A percentile compares a stretch with the other conserved stretches of the same genome.
These are phyloP conservation scores for Knufia fluminis DNA, from an alignment of 2,329 filamentous ascomycete genomes.

Conservation along the genomic window DNA sequence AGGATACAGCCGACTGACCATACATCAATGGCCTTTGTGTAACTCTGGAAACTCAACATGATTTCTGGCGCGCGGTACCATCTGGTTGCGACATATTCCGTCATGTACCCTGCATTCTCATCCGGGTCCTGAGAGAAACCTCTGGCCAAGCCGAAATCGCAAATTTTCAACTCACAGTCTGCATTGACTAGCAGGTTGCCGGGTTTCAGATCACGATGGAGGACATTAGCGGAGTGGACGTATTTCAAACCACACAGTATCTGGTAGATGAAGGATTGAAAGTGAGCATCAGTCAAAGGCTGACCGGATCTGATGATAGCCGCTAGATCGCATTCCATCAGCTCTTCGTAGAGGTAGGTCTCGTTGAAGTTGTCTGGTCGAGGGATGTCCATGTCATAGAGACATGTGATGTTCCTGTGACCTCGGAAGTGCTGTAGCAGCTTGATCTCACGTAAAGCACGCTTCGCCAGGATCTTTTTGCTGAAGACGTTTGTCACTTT, in stretches of 20 bases:
- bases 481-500: conserved; percentile 99
- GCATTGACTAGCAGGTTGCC: conserved; percentile 96
- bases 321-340: conserved; percentile 98
- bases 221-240: conserved; percentile 95
- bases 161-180: conserved; percentile 98
- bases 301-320: conserved; percentile 97
- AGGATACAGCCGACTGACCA: conserved; percentile 99
- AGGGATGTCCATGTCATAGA: conserved; percentile 99
- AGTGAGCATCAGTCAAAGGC: conserved; percentile 93
- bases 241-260: conserved; percentile 98
- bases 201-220: conserved; percentile 94
- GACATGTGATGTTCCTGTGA: conserved; percentile 88
- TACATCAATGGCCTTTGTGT: conserved; percentile 99
- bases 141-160: conserved; percentile 91
- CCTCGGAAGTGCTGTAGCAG: conserved; percentile 94
- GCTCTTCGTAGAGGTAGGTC: conserved; percentile 95
- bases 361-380: conserved; percentile 97
- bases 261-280: conserved; percentile 99
- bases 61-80: conserved; percentile 99
- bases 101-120: conserved; percentile 99
- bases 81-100: conserved; percentile 94
- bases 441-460: conserved; percentile 96
- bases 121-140: conserved; percentile 96
- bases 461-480: conserved; percentile 99
- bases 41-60: conserved; percentile 99